These are phyloP conservation scores for Teratosphaeria gauchensis DNA, from an alignment of 2,329 filamentous ascomycete species.

Conservation along the genomic window DNA sequence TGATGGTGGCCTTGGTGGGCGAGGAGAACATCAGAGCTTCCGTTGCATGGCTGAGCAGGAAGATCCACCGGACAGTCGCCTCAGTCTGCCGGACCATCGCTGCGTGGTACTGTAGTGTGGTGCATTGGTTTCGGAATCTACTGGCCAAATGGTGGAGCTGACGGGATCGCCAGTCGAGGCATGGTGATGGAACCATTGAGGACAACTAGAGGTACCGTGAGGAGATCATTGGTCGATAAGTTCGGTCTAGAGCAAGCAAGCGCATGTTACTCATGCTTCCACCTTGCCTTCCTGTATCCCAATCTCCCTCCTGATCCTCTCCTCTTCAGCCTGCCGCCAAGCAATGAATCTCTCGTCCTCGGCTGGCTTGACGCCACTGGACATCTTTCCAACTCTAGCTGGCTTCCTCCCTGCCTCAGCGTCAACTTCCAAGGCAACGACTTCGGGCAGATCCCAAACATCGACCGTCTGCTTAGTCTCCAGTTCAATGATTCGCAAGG, in stretches of 20 bases:
- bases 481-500: slow-evolving; percentile 63
- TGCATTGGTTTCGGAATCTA: background rate
- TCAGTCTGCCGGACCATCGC: background rate
- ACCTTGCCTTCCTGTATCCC: background rate
- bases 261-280: background rate
- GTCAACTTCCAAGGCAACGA: slow-evolving; percentile 35
- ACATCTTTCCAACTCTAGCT: background rate
- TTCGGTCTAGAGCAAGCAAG: background rate
- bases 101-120: background rate
- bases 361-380: background rate
- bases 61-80: background rate
- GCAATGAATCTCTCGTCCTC: background rate
- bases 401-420: background rate
- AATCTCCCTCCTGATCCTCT: background rate
- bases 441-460: slow-evolving; percentile 62
- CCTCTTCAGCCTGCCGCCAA: background rate
- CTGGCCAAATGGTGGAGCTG: background rate
- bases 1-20: background rate
- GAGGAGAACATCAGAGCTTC: background rate
- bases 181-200: too few species aligned
- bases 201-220: too few species aligned
- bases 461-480: slow-evolving; percentile 67
- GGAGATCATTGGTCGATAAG: too few species aligned
- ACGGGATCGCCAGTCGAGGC: too few species aligned
- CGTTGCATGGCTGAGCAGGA: background rate